These are phyloP conservation scores for Arxiozyma slooffiae DNA, from an alignment of 1,139 yeast genomes.

Conservation along the genomic window DNA sequence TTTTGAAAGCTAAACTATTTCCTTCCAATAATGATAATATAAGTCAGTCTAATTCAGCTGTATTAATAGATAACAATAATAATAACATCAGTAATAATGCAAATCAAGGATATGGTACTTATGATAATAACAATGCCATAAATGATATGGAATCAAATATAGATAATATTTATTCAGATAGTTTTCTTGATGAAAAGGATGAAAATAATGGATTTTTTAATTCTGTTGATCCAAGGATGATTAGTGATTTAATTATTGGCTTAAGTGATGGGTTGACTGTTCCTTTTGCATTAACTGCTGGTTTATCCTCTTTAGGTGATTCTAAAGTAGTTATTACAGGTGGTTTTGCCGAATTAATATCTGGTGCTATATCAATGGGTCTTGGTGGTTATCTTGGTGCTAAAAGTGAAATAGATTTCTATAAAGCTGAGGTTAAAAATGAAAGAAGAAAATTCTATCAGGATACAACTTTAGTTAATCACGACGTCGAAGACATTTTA, in stretches of 20 bases:
- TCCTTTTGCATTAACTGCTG: constrained; percentile 79
- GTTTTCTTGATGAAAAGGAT: constrained; percentile 1
- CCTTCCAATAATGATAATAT: background rate
- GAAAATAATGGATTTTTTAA: constrained; percentile 18
- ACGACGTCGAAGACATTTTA: constrained; percentile 65
- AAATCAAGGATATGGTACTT: background rate
- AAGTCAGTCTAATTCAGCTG: background rate
- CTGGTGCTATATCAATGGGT: constrained; percentile 82
- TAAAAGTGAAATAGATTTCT: constrained; percentile 61
- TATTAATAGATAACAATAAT: background rate
- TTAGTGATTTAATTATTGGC: constrained; percentile 73
- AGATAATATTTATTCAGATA: constrained; percentile 3
- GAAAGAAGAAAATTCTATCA: constrained; percentile 62
- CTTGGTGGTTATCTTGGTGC: constrained; percentile 78
- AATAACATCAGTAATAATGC: background rate
- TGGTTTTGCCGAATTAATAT: constrained; percentile 75
- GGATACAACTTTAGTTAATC: constrained; percentile 43
- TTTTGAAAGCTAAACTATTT: background rate
- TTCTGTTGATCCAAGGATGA: constrained; percentile 26
- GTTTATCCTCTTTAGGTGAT: constrained; percentile 67
- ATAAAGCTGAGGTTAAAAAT: constrained; percentile 50
- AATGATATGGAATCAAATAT: constrained; percentile 4
- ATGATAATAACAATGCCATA: constrained; percentile 4
- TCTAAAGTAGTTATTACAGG: constrained; percentile 70
- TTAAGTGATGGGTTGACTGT: constrained; percentile 74